A percentile compares a stretch with the other conserved stretches of the same genome.
These are phyloP conservation scores for Pseudogymnoascus sp. DNA, from an alignment of 2,329 filamentous ascomycete species.

Conservation along the genomic window DNA sequence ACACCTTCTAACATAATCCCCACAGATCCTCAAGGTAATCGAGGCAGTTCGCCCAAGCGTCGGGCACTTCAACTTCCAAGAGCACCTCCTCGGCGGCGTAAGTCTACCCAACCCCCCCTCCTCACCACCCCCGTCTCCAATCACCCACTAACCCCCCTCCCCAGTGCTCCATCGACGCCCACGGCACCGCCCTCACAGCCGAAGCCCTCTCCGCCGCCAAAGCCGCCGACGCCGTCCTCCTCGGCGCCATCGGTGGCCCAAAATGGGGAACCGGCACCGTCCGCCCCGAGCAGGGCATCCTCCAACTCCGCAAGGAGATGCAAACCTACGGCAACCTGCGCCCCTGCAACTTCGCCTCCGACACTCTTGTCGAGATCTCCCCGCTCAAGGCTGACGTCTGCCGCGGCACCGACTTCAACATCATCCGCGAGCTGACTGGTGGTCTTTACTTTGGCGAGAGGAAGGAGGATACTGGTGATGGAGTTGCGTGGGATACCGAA, in stretches of 20 bases:
- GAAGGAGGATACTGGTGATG: constrained; percentile 68
- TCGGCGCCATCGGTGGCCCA: constrained; percentile 92
- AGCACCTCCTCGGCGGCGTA: constrained; percentile 87
- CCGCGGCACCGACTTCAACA: constrained; percentile 81
- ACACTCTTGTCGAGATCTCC: constrained; percentile 72
- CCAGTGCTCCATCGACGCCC: constrained; percentile 80
- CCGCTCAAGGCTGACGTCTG: constrained; percentile 81
- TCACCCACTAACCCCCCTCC: neutral
- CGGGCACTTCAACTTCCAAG: constrained; percentile 76
- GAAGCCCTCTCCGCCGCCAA: constrained; percentile 76
- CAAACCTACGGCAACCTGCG: constrained; percentile 90
- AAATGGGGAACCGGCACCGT: constrained; percentile 88
- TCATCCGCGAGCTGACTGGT: constrained; percentile 84
- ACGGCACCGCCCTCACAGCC: constrained; percentile 70
- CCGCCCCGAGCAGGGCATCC: constrained; percentile 85
- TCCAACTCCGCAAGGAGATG: constrained; percentile 87
- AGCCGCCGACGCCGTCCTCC: constrained; percentile 76
- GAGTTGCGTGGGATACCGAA: constrained; percentile 73
- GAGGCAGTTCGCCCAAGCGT: constrained; percentile 62
- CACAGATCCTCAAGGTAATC: constrained; percentile 67
- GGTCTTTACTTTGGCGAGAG: constrained; percentile 94
- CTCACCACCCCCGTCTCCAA: constrained; percentile 7
- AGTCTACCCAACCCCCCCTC: constrained; percentile 32
- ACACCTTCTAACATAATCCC: neutral
- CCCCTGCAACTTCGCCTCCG: constrained; percentile 90